These are phyloP conservation scores for Ophiocordyceps robertsii DNA, from an alignment of 2,329 filamentous ascomycete species.

Conservation along the genomic window DNA sequence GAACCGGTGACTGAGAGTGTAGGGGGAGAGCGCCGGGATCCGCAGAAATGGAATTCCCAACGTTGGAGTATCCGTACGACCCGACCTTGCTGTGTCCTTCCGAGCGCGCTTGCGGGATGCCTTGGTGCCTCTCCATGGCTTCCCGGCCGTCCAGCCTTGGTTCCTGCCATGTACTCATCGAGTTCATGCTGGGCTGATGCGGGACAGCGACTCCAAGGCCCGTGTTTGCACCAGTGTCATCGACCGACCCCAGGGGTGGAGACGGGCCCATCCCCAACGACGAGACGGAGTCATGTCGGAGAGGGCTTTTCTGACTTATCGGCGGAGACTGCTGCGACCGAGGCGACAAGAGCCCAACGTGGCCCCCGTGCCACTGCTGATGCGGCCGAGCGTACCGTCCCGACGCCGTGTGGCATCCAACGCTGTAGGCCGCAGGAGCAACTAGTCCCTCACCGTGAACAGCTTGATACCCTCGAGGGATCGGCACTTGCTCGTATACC, in stretches of 20 bases:
- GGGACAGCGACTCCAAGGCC: not conserved
- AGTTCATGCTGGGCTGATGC: not conserved
- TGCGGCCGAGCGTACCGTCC: not conserved
- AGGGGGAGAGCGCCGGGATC: not conserved
- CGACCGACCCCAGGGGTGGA: constrained; percentile 1
- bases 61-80: not conserved
- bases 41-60: not conserved
- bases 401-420: constrained; percentile 4
- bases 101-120: not conserved
- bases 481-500: constrained; percentile 22
- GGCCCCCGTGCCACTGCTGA: not conserved
- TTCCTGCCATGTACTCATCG: not conserved
- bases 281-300: constrained; percentile 1
- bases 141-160: not conserved
- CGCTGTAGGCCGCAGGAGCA: constrained; percentile 15
- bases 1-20: not conserved
- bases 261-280: constrained; percentile 1
- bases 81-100: not conserved
- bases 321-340: constrained; percentile 1
- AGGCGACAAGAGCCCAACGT: not conserved
- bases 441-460: constrained; percentile 22
- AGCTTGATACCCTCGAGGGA: constrained; percentile 20
- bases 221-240: not conserved
- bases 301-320: not conserved
- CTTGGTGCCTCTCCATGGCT: not conserved